phyloP scores from a whole-genome alignment of 805 yeast genomes.

The Saccharomyces paradoxus region DNA sequence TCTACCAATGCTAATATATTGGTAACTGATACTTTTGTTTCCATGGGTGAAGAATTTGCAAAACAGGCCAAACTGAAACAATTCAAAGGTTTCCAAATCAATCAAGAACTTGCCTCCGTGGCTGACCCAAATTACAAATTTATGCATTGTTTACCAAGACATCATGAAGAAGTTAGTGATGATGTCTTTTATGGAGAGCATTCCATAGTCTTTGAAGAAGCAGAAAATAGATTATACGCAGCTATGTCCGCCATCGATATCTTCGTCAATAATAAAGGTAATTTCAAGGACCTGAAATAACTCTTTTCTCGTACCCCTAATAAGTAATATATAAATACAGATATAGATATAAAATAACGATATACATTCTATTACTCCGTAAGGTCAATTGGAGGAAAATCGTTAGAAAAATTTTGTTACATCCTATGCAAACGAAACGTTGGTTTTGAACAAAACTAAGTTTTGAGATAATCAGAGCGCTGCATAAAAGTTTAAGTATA shows the following conservation, averaged over 20 bases:
- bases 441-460: no score
- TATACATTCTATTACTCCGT: neutral
- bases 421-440: neutral
- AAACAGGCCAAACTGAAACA: slow-evolving; percentile 62
- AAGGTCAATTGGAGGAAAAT: neutral
- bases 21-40: slow-evolving; percentile 94
- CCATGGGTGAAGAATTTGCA: slow-evolving; percentile 95
- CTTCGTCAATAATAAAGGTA: slow-evolving; percentile 78
- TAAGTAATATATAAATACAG: neutral
- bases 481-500: slow-evolving; percentile 15
- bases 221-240: slow-evolving; percentile 92
- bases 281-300: slow-evolving; percentile 29
- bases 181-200: slow-evolving; percentile 80
- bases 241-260: slow-evolving; percentile 91
- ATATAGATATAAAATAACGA: neutral
- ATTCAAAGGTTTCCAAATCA: slow-evolving; percentile 82
- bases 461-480: neutral
- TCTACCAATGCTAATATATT: slow-evolving; percentile 66
- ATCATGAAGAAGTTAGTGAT: slow-evolving; percentile 87
- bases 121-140: slow-evolving; percentile 76
- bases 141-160: slow-evolving; percentile 98
- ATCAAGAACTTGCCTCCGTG: slow-evolving; percentile 47
- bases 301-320: neutral
- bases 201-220: slow-evolving; percentile 88
- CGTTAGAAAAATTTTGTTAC: neutral